Base-by-base conservation (phyloP, 768 basidiomycete species). In the Boletus bicolor region DNA sequence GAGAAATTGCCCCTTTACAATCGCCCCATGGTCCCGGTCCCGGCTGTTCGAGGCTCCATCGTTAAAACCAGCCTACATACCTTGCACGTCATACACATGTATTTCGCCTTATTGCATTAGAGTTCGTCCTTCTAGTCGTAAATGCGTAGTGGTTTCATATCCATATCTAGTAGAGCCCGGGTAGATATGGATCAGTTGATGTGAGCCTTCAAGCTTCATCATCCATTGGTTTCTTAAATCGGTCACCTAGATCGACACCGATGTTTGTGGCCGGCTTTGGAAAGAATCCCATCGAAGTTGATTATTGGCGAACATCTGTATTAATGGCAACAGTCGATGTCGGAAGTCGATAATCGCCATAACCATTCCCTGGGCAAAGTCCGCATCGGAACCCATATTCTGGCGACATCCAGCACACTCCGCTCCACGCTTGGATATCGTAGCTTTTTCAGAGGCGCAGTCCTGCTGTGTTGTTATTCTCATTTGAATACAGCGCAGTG, bases 281-380 rank as follows among this genome's bases (percentile, higher is more conserved):
- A 21, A 26, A 28, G 17, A 47, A 44, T 32, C 41, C 34, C 26
- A 32, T 36, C 24, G 9, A 24, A 21, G 36, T 12, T 4, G 19
- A 42, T 37, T 10, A 37, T 26, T n/a, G 42, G 38, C 4, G 11
- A 45, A 36, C 19, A 26, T 15, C 50, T n/a, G 36, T 45, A 8
- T 17, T 28, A 28, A 28, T 38, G 37, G 17, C 26, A 12, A 24
- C 26, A 28, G 24, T 44, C 30, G 32, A 28, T 39, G 37, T 38
- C 65, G 62, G 62, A 26, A 11, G 21, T 36, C 36, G 9, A 49
- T 24, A 39, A 46, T 57, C 59, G 61, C 61, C 66, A 59, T 43
- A 6, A 37, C 17, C 43, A 19, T 39, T n/a, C 32, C 46, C 32
- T 30, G 9, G 21, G 21, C 11, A 49, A 51, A 39, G 8, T 50